These are phyloP conservation scores for Firmiana major DNA, from an alignment of 345 rosid genomes.

Conservation along the genomic window DNA sequence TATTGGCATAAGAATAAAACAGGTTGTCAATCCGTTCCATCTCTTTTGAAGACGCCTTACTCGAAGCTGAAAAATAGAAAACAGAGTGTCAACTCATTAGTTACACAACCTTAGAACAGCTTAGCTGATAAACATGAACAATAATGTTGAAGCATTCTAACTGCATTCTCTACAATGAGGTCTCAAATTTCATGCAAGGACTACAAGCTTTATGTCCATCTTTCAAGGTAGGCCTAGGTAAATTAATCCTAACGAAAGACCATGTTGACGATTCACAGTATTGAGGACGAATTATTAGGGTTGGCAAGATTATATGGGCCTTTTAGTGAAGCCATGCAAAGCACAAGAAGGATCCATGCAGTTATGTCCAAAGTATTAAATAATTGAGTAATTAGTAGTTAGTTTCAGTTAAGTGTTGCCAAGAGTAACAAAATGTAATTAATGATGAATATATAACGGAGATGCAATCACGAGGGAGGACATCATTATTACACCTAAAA, in stretches of 20 bases:
- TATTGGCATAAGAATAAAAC: conserved; percentile 62
- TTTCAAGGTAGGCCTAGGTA: background rate
- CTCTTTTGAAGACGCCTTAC: conserved; percentile 86
- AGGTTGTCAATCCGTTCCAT: conserved; percentile 86
- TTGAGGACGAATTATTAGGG: background rate
- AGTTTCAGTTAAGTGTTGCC: too few relatives aligned
- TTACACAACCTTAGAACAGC: conserved; percentile 7
- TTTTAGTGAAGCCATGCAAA: too few relatives aligned
- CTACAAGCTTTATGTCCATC: background rate
- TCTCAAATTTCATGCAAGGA: background rate
- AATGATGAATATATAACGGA: too few relatives aligned
- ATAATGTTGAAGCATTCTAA: background rate
- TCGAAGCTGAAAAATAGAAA: conserved; percentile 49
- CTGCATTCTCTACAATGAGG: background rate
- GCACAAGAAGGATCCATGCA: too few relatives aligned
- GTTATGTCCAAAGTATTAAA: too few relatives aligned
- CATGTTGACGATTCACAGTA: background rate
- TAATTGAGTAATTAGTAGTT: too few relatives aligned
- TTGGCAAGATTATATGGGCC: background rate
- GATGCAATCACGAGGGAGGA: too few relatives aligned
- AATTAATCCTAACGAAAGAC: background rate
- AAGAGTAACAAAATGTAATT: too few relatives aligned
- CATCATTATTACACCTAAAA: too few relatives aligned
- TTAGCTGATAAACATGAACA: background rate
- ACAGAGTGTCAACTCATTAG: background rate